Evolutionary conservation across 768 basidiomycete species (phyloP), one percentile per base, ranked within the genome.

Genomic region (Sutorius australiensis): DNA sequence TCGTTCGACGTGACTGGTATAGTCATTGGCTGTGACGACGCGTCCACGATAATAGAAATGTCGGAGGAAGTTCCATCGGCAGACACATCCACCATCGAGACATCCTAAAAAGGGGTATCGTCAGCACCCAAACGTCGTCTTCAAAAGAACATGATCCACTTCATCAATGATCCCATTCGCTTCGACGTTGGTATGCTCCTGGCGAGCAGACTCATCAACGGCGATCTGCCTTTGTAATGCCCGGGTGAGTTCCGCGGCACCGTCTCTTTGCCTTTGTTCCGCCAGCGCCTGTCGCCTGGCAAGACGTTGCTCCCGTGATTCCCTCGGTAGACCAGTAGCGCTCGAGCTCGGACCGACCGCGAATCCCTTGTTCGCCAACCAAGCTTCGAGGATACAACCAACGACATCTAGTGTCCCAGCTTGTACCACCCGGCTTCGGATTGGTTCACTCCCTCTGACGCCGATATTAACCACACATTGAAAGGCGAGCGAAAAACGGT

Each of bases 391-490:
- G 21, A 98, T 89, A 57, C 91, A 92, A 6, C 92, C 93, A 1
- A 97, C 94, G 5, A 97, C 90, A 58, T 95, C 91, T 27, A 98
- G 76, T 0, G 92, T 92, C 16, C 95, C 94, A 0, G 94, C 93
- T 70, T 97, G 92, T 5, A 98, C 95, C 16, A 98, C 94, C 10
- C 94, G 80, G 58, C 87, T 87, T 40, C 95, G 76, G 62, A 98
- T 95, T 17, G 84, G 83, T 70, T 98, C 94, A 52, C 83, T 88
- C n/a, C 95, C 95, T 30, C 95, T 77, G 0, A 98, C 95, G 34
- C 95, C 95, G 62, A 98, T 92, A 69, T 99, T 98, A 56, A 95
- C 94, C 41, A 98, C 85, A 63, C 92, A 97, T 66, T 98, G 94
- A 66, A 99, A 95, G 1, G 95, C 95, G 53, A 98, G 82, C 0